A percentile compares a stretch with the other conserved stretches of the same genome.
These are phyloP conservation scores for Sonneratia alba DNA, from an alignment of 345 rosid species.

Conservation along the genomic window DNA sequence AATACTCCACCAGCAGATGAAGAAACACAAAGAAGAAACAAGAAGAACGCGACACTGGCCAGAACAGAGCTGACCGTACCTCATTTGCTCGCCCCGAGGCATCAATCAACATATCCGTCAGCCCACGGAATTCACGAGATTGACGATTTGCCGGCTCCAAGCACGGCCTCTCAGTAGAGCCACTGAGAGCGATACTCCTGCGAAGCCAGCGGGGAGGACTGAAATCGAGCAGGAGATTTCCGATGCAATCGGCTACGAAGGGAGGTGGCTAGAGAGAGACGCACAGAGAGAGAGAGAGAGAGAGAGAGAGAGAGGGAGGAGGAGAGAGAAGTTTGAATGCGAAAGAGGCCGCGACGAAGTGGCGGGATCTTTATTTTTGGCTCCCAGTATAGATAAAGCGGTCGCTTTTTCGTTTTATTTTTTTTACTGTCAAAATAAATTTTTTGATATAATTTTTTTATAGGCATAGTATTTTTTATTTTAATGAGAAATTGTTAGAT, in stretches of 20 bases:
- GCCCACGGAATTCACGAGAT: neutral
- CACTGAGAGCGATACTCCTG: neutral
- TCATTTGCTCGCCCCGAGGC: constrained; percentile 1
- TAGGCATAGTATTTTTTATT: too few species aligned
- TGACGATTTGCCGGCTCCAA: neutral
- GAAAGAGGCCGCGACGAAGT: neutral
- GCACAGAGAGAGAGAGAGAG: neutral
- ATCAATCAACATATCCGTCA: constrained; percentile 1
- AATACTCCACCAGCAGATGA: neutral
- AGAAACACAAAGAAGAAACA: neutral
- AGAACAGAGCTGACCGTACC: neutral
- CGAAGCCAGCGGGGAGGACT: neutral
- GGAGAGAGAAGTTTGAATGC: neutral
- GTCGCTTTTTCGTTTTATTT: too few species aligned
- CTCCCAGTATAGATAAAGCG: neutral
- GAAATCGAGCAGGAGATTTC: neutral
- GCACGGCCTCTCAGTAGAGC: neutral
- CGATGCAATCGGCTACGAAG: neutral
- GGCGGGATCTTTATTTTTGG: neutral
- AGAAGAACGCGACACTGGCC: neutral
- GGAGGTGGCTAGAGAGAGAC: too few species aligned
- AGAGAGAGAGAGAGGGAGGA: neutral
- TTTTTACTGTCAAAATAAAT: too few species aligned
- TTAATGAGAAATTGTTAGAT: too few species aligned
- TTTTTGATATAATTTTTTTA: too few species aligned